Evolutionary conservation across 2,329 filamentous ascomycete species (phyloP).

Genomic region (Clarireedia sp.): DNA sequence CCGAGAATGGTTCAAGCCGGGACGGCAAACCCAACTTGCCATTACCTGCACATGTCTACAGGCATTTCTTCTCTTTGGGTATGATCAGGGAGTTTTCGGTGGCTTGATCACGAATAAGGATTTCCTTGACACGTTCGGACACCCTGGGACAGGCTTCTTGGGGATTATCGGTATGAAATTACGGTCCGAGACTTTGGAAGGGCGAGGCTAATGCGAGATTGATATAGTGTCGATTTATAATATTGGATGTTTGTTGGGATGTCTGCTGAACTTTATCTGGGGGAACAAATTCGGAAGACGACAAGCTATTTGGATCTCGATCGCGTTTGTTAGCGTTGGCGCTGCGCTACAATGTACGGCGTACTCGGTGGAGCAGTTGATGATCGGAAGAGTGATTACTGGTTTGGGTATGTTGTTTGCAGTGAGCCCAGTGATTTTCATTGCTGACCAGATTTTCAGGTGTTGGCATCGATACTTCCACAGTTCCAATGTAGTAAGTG

Average conservation of each 20-base stretch:
- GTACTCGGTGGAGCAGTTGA: slow-evolving; percentile 41
- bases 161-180: slow-evolving; percentile 37
- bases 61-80: slow-evolving; percentile 72
- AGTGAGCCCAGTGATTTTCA: no score
- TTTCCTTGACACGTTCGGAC: slow-evolving; percentile 79
- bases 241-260: slow-evolving; percentile 44
- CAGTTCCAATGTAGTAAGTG: neutral
- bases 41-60: neutral
- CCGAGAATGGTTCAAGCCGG: neutral
- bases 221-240: slow-evolving; percentile 38
- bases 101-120: slow-evolving; percentile 51
- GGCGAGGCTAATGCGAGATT: neutral
- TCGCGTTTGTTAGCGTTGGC: neutral
- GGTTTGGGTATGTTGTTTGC: slow-evolving; percentile 33
- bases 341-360: neutral
- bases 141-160: slow-evolving; percentile 20
- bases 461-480: neutral
- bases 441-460: neutral
- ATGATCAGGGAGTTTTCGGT: slow-evolving; percentile 86
- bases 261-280: slow-evolving; percentile 38
- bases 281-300: slow-evolving; percentile 50
- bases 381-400: slow-evolving; percentile 42
- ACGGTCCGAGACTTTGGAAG: slow-evolving; percentile 31
- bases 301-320: slow-evolving; percentile 39
- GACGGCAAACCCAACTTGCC: neutral